Evolutionary conservation across 768 basidiomycete genomes (phyloP), one percentile per base, ranked within the genome.

Genomic region (Pulveroboletus sp.): DNA sequence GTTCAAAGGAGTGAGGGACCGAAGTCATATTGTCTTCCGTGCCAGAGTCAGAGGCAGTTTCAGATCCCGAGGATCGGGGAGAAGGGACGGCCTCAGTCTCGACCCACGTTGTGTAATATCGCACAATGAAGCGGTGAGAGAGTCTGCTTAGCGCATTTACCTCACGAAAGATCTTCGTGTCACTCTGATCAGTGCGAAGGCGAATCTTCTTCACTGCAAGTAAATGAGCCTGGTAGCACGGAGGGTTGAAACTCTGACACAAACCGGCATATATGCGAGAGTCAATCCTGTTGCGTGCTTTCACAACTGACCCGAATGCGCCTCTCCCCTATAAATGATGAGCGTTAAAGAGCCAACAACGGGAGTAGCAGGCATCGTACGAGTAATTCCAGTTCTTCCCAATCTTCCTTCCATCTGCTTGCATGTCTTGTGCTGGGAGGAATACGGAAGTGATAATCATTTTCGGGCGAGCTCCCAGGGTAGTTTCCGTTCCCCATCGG

Each of bases 81-180:
- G 72, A 68, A 10, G 80, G 77, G 1, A 69, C 62, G 2, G 73
- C 68, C 49, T 86, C 85, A 1, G 76, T 80, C 63, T 93, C 89
- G n/a, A 93, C 78, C 91, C 90, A 92, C 5, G 89, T 89, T 3
- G 89, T 91, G 65, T 83, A 92, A 65, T 94, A 96, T 35, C 93
- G 81, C 17, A 96, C 94, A 58, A 97, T 87, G 69, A 86, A 89
- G 8, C 86, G 84, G 64, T 97, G 93, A 34, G 84, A 88, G 24
- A 97, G 78, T 27, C 84, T 75, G 59, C 88, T 90, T n/a, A 96
- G 72, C 0, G 89, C 89, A 51, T 88, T 89, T 40, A 95, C 91
- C 67, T 96, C 93, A 5, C 94, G 78, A 63, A 91, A 89, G 50
- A 96, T 93, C 69, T 86, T 93, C 48, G 76, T 80, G 62, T 93